phyloP scores from a whole-genome alignment of 1,284 basidiomycete genomes.

The Vanrija sp. region DNA sequence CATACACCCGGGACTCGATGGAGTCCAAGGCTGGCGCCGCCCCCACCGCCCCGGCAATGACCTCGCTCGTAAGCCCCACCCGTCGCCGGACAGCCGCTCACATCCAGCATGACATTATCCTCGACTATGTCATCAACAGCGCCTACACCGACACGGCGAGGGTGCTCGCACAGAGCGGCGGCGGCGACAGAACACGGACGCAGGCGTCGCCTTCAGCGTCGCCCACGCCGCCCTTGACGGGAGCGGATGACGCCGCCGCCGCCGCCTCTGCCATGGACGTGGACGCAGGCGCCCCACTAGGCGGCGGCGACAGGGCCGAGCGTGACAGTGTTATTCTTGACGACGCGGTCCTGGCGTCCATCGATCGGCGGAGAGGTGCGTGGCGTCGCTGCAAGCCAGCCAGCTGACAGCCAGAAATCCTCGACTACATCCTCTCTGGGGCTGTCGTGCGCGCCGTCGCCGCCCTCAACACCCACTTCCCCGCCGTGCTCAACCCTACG shows the following conservation, averaged over 20 bases:
- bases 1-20: not conserved
- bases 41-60: not conserved
- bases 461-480: conserved; percentile 35
- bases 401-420: conserved; percentile 20
- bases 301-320: not conserved
- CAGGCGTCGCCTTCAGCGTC: not conserved
- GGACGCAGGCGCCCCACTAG: conserved; percentile 7
- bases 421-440: conserved; percentile 41
- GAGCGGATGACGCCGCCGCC: not conserved
- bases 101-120: conserved; percentile 41
- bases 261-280: conserved; percentile 12
- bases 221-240: not conserved
- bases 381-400: not conserved
- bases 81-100: not conserved
- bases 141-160: conserved; percentile 37
- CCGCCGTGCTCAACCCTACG: conserved; percentile 23
- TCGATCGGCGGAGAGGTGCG: conserved; percentile 38
- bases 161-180: conserved; percentile 13
- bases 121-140: conserved; percentile 40
- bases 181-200: not conserved
- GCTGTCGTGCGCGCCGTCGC: conserved; percentile 36
- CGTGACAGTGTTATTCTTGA: conserved; percentile 11
- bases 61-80: conserved; percentile 4
- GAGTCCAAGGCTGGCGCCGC: not conserved
- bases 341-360: conserved; percentile 20